These are phyloP conservation scores for Xylaria sp. DNA, from an alignment of 2,329 filamentous ascomycete genomes.

Conservation along the genomic window DNA sequence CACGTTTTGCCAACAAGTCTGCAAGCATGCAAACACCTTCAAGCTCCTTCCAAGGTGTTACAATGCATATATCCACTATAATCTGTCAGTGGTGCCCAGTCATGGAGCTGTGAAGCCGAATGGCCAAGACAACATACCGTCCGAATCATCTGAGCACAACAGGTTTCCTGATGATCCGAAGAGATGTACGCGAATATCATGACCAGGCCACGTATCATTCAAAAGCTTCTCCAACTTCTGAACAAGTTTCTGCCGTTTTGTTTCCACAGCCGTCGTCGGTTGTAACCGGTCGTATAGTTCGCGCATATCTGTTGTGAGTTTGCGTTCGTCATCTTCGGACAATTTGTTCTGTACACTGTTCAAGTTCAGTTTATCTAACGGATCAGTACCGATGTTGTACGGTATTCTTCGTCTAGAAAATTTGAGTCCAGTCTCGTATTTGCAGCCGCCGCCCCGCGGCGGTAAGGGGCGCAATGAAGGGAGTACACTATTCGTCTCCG, in stretches of 20 bases:
- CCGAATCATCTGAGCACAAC: conserved; percentile 92
- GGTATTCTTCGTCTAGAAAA: conserved; percentile 86
- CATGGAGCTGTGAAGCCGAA: not conserved
- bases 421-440: conserved; percentile 85
- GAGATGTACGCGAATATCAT: conserved; percentile 86
- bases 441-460: conserved; percentile 69
- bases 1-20: conserved; percentile 83
- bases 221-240: conserved; percentile 86
- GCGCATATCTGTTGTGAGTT: conserved; percentile 81
- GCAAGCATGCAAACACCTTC: conserved; percentile 92
- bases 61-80: conserved; percentile 95
- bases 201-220: conserved; percentile 89
- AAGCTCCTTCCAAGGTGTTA: conserved; percentile 84
- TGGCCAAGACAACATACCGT: conserved; percentile 68
- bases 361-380: conserved; percentile 72
- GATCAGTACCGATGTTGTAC: conserved; percentile 85
- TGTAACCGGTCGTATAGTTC: conserved; percentile 84
- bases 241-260: conserved; percentile 77
- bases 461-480: conserved; percentile 71
- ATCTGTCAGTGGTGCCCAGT: conserved; percentile 41
- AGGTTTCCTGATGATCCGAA: conserved; percentile 99
- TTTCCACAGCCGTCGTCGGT: conserved; percentile 79
- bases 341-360: conserved; percentile 75
- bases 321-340: conserved; percentile 73
- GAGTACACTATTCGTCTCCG: conserved; percentile 79